These are phyloP conservation scores for Phylloporus sp. DNA, from an alignment of 768 basidiomycete species.

Conservation along the genomic window DNA sequence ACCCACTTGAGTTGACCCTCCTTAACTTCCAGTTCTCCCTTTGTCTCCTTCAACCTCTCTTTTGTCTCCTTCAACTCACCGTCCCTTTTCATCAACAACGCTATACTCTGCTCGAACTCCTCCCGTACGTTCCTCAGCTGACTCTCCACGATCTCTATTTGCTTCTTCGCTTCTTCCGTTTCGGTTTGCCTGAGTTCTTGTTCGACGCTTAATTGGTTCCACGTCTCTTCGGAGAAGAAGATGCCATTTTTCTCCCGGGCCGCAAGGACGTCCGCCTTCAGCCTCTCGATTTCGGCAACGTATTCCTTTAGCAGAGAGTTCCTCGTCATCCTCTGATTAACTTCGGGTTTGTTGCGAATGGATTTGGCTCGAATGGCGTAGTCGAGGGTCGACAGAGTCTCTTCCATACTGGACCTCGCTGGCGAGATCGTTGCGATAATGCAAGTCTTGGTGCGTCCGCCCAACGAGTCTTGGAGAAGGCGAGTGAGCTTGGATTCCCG, in stretches of 20 bases:
- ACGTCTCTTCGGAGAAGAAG: slow-evolving; percentile 86
- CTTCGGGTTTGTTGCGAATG: slow-evolving; percentile 91
- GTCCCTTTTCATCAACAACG: slow-evolving; percentile 66
- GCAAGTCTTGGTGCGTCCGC: slow-evolving; percentile 94
- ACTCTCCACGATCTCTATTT: slow-evolving; percentile 77
- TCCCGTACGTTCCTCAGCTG: slow-evolving; percentile 76
- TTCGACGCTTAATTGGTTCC: slow-evolving; percentile 75
- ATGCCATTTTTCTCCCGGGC: slow-evolving; percentile 96
- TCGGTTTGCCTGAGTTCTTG: slow-evolving; percentile 74
- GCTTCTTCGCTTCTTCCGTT: slow-evolving; percentile 75
- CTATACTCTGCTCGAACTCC: slow-evolving; percentile 89
- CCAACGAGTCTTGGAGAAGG: slow-evolving; percentile 96
- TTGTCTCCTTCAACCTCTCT: slow-evolving; percentile 49
- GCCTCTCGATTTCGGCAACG: slow-evolving; percentile 84
- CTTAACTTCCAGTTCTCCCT: slow-evolving; percentile 47
- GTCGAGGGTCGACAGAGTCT: slow-evolving; percentile 94
- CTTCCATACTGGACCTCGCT: slow-evolving; percentile 89
- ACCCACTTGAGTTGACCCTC: slow-evolving; percentile 54
- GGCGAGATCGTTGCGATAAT: slow-evolving; percentile 97
- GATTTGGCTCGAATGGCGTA: slow-evolving; percentile 94
- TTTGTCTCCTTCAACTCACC: slow-evolving; percentile 66
- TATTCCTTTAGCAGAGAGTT: slow-evolving; percentile 92
- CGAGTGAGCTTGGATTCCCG: slow-evolving; percentile 97
- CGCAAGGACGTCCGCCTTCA: slow-evolving; percentile 86
- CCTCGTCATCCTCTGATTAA: slow-evolving; percentile 92